These are phyloP conservation scores for Trypanosomatidae sp. DNA, from an alignment of 208 protist species.

Conservation along the genomic window DNA sequence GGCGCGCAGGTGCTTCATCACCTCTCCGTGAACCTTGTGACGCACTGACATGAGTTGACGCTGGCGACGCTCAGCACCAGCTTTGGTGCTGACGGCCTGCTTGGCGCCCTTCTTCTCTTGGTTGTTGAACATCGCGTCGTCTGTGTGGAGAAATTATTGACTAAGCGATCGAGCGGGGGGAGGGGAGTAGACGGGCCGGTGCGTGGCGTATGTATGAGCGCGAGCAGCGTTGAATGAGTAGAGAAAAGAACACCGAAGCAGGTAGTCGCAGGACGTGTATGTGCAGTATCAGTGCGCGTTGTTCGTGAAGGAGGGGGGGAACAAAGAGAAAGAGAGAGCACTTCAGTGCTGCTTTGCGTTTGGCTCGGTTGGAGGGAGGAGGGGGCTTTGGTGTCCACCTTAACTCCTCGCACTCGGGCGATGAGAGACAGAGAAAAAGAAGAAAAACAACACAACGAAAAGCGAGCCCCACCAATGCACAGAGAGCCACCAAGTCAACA, in stretches of 20 bases:
- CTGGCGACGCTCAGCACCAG: slow-evolving; percentile 68
- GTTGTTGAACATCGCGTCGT: slow-evolving; percentile 25
- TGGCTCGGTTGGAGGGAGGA: neutral
- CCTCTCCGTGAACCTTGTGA: slow-evolving; percentile 53
- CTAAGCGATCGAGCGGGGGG: neutral
- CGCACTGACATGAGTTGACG: slow-evolving; percentile 65
- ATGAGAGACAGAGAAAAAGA: neutral
- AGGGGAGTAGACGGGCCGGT: neutral
- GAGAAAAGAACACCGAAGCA: neutral
- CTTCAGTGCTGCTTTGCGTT: neutral
- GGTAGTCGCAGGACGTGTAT: neutral
- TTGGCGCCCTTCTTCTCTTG: slow-evolving; percentile 52
- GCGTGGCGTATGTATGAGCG: neutral
- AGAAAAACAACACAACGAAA: neutral
- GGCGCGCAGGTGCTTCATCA: slow-evolving; percentile 71
- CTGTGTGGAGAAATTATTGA: neutral
- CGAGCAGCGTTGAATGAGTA: neutral
- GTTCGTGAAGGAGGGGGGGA: neutral
- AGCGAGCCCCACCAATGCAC: neutral
- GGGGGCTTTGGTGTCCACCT: neutral
- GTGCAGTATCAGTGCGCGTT: neutral
- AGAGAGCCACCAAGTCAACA: neutral
- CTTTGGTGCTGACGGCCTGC: slow-evolving; percentile 56
- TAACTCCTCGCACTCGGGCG: neutral
- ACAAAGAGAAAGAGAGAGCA: neutral